Conservation (phyloP, 2,329 filamentous ascomycete species). For the Fusarium acutatum region DNA sequence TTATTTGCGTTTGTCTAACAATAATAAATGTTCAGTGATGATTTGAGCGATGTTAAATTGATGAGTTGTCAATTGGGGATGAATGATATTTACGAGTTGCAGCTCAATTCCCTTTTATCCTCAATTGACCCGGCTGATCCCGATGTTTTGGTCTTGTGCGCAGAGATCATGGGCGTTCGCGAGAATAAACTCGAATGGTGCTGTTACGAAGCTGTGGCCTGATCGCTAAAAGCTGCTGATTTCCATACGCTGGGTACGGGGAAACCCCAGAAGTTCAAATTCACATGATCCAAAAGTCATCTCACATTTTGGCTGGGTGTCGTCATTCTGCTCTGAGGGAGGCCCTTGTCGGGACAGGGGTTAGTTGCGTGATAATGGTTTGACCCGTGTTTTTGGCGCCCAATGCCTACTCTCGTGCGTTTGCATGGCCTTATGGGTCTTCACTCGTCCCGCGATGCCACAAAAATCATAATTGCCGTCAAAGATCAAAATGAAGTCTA, state of each 20-base stretch:
- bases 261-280: background rate
- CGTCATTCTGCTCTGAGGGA: background rate
- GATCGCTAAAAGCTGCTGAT: background rate
- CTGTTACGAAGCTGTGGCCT: background rate
- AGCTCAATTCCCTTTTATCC: background rate
- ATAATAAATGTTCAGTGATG: background rate
- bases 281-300: background rate
- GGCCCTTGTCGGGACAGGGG: accelerated
- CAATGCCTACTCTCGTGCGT: too few relatives aligned
- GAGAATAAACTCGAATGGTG: background rate
- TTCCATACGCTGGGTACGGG: background rate
- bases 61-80: background rate
- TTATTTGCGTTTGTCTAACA: too few relatives aligned
- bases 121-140: background rate
- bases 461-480: too few relatives aligned
- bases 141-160: background rate
- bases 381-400: too few relatives aligned
- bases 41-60: background rate
- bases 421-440: too few relatives aligned
- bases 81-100: background rate
- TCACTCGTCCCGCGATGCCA: too few relatives aligned
- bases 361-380: background rate
- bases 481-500: too few relatives aligned
- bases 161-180: background rate
- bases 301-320: background rate